Evolutionary conservation across 2,329 filamentous ascomycete genomes (phyloP).

Genomic region (Taxawa tesnikishii): DNA sequence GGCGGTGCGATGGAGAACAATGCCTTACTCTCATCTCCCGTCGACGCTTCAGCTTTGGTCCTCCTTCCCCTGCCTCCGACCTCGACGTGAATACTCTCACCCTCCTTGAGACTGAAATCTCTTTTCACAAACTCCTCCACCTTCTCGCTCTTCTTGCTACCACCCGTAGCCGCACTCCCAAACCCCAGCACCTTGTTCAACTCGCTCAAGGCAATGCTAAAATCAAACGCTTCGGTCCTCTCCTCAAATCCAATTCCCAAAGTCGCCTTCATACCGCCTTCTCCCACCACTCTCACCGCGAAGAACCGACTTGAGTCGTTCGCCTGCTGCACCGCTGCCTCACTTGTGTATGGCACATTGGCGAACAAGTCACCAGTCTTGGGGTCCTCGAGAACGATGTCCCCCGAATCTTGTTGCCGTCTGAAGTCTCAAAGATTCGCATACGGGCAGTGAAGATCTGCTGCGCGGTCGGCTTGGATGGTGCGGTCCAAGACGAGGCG

Average conservation of each 20-base stretch:
- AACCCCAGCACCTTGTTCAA: conserved; percentile 57
- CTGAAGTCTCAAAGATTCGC: conserved; percentile 33
- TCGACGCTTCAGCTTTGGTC: conserved; percentile 25
- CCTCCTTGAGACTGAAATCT: conserved; percentile 79
- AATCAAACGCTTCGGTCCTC: conserved; percentile 74
- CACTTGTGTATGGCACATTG: conserved; percentile 62
- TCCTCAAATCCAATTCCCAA: conserved; percentile 83
- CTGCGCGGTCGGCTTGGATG: conserved; percentile 47
- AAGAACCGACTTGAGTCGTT: conserved; percentile 76
- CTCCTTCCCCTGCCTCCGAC: conserved; percentile 47
- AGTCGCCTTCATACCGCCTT: conserved; percentile 61
- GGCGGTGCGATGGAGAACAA: conserved; percentile 68
- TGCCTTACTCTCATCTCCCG: conserved; percentile 29
- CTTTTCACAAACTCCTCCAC: conserved; percentile 43
- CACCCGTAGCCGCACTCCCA: conserved; percentile 10
- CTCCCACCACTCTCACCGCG: conserved; percentile 66
- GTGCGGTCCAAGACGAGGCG: conserved; percentile 63
- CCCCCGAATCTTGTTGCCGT: conserved; percentile 53
- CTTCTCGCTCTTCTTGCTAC: conserved; percentile 15
- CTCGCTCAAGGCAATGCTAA: conserved; percentile 69
- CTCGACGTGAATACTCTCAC: conserved; percentile 77
- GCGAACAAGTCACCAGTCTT: conserved; percentile 66
- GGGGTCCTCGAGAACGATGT: conserved; percentile 69
- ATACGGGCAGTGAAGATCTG: conserved; percentile 80
- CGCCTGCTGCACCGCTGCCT: conserved; percentile 60